Conservation (phyloP, 192 early-diverging fungal genomes). For the Rhizophagus clarus region DNA sequence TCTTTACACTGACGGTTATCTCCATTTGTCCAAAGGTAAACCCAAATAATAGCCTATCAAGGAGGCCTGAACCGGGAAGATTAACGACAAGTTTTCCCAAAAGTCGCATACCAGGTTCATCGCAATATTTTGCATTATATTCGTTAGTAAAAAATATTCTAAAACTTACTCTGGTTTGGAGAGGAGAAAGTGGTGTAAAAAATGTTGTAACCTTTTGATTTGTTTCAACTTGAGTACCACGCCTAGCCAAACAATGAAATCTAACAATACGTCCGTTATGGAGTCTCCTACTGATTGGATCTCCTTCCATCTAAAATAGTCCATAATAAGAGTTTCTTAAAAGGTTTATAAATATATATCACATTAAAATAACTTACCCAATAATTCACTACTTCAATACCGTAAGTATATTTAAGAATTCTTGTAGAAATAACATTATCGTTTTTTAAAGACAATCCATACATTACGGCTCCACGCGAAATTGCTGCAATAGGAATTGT, state of each 20-base stretch:
- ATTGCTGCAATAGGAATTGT: conserved; percentile 34
- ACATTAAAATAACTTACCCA: not conserved
- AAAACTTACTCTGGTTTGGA: not conserved
- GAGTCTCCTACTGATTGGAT: not conserved
- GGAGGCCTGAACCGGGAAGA: not conserved
- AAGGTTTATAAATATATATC: not conserved
- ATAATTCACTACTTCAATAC: not conserved
- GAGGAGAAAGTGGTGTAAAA: not conserved
- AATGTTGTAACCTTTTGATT: not conserved
- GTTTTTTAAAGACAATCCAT: not conserved
- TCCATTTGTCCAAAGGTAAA: not conserved
- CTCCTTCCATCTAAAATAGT: not conserved
- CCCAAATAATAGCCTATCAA: not conserved
- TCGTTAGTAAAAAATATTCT: not conserved
- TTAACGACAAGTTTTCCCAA: not conserved
- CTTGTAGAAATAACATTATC: not conserved
- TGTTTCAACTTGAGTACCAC: not conserved
- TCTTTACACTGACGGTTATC: not conserved
- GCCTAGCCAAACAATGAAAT: not conserved
- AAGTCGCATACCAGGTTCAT: not conserved
- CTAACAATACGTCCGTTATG: not conserved
- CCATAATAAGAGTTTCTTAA: not conserved
- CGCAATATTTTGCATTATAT: not conserved
- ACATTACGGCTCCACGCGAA: not conserved
- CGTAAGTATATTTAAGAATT: not conserved